Evolutionary conservation across 768 basidiomycete genomes (phyloP), one percentile per base, ranked within the genome.

Genomic region (Vishniacozyma victoriae): DNA sequence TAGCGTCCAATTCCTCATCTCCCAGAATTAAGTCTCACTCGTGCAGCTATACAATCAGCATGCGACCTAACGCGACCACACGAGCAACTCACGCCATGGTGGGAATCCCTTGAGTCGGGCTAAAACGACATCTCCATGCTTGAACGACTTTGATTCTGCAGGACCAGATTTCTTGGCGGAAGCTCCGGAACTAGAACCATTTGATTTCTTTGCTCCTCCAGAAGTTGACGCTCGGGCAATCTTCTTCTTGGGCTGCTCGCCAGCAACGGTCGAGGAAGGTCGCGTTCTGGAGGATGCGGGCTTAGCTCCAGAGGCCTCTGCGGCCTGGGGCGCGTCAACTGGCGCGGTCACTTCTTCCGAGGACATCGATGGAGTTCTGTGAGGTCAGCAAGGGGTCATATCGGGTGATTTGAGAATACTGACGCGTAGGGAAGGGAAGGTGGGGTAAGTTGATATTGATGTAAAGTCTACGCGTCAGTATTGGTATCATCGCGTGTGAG

Each of bases 41-140:
- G 48, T 26, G 59, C 65, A 48, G 65, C 64, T 61, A 47, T 45
- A 36, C 3, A 11, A 22, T 13, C n/a, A 18, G 16, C 26, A 16
- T 26, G 14, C 18, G 40, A 25, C 27, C 37, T 38, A 31, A 14
- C 35, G 33, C 6, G 6, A 20, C 35, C 31, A 18, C 44, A 27
- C 20, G 33, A 36, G 13, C 54, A 50, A 80, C 87, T 74, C 69
- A 93, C 93, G 95, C 95, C 95, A 99, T 3, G 86, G 79, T 1
- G 95, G 90, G 75, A 78, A 96, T 9, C 93, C 95, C 75, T 87
- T 87, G 69, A 99, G 75, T 77, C 93, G 92, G 20, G 81, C 90
- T 52, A 96, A 81, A 31, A 97, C 89, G 59, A 90, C 77, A 65
- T 97, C 91, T 73, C 85, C 83, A 46, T 78, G 67, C 19, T 78